Conservation (phyloP, 176 grass and related monocot genomes). For the Bonia amplexicaulis region DNA sequence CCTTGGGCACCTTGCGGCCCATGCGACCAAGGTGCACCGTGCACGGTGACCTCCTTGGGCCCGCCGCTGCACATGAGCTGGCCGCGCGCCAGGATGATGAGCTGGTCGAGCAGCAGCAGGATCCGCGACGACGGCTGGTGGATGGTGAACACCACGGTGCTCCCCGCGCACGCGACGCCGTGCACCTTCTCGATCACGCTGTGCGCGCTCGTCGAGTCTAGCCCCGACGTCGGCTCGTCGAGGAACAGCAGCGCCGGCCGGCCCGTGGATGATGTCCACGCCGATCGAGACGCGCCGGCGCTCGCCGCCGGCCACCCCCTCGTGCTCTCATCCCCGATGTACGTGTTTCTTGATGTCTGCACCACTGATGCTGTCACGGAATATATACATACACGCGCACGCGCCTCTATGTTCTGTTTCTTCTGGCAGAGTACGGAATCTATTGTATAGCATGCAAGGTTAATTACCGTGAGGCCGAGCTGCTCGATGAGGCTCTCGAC, state of each 20-base stretch:
- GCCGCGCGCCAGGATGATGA: conserved; percentile 58
- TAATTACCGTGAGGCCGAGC: conserved; percentile 51
- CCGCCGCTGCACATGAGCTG: conserved; percentile 64
- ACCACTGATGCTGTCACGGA: not conserved
- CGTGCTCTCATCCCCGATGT: conserved; percentile 66
- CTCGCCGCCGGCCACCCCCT: conserved; percentile 70
- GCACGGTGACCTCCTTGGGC: conserved; percentile 25
- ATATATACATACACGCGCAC: not conserved
- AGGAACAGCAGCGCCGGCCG: conserved; percentile 65
- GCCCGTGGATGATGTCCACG: conserved; percentile 77
- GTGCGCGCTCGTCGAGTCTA: conserved; percentile 83
- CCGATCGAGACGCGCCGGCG: conserved; percentile 70
- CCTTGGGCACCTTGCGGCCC: conserved; percentile 50
- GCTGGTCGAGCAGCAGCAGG: conserved; percentile 57
- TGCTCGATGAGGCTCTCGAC: conserved; percentile 71
- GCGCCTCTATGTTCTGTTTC: too few species aligned
- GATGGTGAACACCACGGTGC: conserved; percentile 67
- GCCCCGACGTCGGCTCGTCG: conserved; percentile 69
- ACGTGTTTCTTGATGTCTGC: conserved; percentile 48
- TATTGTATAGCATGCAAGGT: not conserved
- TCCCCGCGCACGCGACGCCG: conserved; percentile 62
- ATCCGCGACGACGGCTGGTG: conserved; percentile 68
- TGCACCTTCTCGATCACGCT: conserved; percentile 76
- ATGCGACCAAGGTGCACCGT: conserved; percentile 45
- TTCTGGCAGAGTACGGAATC: not conserved